These are phyloP conservation scores for Cucumis cinereus DNA, from an alignment of 306 rosid genomes.

Conservation along the genomic window DNA sequence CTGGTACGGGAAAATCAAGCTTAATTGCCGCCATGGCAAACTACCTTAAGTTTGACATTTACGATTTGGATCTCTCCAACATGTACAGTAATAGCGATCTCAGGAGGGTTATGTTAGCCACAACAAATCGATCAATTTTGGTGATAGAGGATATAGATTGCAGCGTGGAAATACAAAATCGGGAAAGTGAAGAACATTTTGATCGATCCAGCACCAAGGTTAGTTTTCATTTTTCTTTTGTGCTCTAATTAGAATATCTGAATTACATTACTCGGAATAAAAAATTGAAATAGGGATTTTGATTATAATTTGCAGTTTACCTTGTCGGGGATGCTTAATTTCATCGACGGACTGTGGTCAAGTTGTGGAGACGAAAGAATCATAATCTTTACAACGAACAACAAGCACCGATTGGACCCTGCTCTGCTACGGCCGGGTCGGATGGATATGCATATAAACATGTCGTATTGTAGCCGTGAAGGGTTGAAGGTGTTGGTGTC, in stretches of 20 bases:
- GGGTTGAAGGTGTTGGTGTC: conserved; percentile 29
- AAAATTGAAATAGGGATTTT: neutral
- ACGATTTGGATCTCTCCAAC: neutral
- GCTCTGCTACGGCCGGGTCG: conserved; percentile 47
- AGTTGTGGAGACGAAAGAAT: conserved; percentile 53
- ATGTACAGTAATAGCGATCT: neutral
- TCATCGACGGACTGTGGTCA: conserved; percentile 45
- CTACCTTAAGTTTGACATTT: neutral
- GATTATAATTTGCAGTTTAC: neutral
- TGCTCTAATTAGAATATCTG: neutral
- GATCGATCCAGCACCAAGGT: neutral
- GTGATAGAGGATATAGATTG: conserved; percentile 2
- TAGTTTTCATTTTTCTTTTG: neutral
- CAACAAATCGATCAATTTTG: neutral
- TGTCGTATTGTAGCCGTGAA: conserved; percentile 29
- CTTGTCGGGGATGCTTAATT: neutral
- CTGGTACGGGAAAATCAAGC: conserved; percentile 3
- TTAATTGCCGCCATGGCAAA: conserved; percentile 6
- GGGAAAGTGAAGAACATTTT: neutral
- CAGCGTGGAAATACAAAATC: neutral
- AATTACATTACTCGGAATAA: neutral
- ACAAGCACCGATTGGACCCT: conserved; percentile 34
- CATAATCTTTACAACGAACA: conserved; percentile 46
- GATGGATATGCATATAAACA: conserved; percentile 51
- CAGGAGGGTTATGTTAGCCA: neutral